A percentile compares a stretch with the other conserved stretches of the same genome.
Evolutionary conservation across 225 moss, liverwort and hornwort genomes (phyloP).

Genomic region (Antitrichia curtipendula): DNA sequence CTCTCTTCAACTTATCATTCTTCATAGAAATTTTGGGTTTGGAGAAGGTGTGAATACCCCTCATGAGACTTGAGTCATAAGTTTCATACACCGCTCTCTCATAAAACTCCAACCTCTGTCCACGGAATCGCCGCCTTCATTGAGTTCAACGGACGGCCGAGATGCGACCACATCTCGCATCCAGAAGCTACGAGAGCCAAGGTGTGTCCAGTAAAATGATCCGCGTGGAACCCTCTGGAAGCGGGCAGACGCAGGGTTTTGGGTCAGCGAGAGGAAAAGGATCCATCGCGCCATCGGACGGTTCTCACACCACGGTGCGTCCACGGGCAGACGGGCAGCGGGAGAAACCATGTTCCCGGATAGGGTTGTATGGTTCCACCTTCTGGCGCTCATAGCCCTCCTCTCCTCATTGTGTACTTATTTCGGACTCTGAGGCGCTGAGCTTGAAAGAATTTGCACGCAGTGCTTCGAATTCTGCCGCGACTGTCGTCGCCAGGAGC

Average conservation of each 20-base stretch:
- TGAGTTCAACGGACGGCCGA: neutral
- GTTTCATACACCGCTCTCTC: neutral
- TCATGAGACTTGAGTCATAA: no score
- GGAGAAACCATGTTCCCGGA: neutral
- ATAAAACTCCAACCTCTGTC: neutral
- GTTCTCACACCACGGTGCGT: neutral
- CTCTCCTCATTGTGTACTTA: neutral
- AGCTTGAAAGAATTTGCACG: neutral
- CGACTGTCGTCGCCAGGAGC: neutral
- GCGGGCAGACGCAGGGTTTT: conserved; percentile 22
- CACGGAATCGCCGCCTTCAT: neutral
- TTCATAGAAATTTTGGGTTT: no score
- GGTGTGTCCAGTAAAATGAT: neutral
- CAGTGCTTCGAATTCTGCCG: no score
- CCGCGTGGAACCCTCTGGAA: conserved; percentile 4
- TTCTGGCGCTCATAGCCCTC: neutral
- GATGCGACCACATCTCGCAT: neutral
- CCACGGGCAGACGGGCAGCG: neutral
- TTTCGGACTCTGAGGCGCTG: neutral
- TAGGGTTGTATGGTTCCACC: conserved; percentile 8
- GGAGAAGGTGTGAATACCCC: no score
- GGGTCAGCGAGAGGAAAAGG: neutral
- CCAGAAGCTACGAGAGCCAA: neutral
- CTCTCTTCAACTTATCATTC: no score
- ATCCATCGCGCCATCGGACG: neutral